These are phyloP conservation scores for Tricholoma terreum DNA, from an alignment of 768 basidiomycete genomes.

Conservation along the genomic window DNA sequence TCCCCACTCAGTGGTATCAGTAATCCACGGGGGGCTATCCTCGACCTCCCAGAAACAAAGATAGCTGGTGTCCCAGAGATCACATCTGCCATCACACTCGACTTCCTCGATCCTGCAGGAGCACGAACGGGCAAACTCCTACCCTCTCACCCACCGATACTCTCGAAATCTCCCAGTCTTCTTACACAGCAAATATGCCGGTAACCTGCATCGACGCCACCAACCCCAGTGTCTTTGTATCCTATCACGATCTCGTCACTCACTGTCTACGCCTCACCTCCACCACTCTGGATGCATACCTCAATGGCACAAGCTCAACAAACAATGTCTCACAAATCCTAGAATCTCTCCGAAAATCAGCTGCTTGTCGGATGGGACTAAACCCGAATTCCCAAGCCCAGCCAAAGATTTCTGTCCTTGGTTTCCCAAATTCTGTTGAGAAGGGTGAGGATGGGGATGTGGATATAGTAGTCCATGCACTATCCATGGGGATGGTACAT, in stretches of 20 bases:
- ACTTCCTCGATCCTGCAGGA: conserved; percentile 65
- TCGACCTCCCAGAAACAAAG: conserved; percentile 47
- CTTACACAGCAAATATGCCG: conserved; percentile 20
- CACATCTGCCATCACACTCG: conserved; percentile 61
- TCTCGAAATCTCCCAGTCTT: conserved; percentile 31
- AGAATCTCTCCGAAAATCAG: conserved; percentile 53
- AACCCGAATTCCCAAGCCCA: conserved; percentile 63
- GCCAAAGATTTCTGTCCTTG: conserved; percentile 65
- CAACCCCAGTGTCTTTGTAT: conserved; percentile 70
- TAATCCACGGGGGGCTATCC: no score
- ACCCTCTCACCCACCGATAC: conserved; percentile 48
- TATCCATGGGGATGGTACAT: no score
- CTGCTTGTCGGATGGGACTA: conserved; percentile 59
- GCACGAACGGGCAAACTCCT: conserved; percentile 72
- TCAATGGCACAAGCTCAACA: conserved; percentile 22
- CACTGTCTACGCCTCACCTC: no score
- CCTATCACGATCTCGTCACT: no score
- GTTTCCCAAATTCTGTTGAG: no score
- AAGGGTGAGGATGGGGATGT: conserved; percentile 31
- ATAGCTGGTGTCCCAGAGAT: conserved; percentile 70
- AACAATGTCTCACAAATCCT: conserved; percentile 30
- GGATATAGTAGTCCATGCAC: conserved; percentile 71
- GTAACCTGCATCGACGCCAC: conserved; percentile 69
- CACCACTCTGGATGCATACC: conserved; percentile 39
- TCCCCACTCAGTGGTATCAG: no score